Percentiles rank a stretch among this genome's conserved stretches.
Conservation (phyloP, 352 stramenopile species). For the Phytopythium ostracodes region DNA sequence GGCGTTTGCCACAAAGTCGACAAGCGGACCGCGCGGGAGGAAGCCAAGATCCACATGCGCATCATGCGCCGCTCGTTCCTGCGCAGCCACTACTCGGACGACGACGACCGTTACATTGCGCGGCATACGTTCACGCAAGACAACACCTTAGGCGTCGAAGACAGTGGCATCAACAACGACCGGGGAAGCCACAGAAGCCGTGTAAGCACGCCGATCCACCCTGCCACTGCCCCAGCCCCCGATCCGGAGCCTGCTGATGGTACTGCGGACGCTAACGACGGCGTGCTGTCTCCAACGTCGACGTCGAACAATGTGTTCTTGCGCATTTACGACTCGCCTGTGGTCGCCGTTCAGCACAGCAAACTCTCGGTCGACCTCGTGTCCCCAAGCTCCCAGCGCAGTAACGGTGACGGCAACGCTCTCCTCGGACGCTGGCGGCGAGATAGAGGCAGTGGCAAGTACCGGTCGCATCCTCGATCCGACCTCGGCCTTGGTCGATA, state of each 20-base stretch:
- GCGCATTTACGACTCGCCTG: slow-evolving; percentile 66
- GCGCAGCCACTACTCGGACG: slow-evolving; percentile 55
- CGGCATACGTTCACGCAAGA: neutral
- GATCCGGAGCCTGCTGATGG: neutral
- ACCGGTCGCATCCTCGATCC: neutral
- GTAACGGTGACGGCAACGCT: neutral
- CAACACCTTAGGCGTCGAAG: neutral
- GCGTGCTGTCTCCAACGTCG: slow-evolving; percentile 15
- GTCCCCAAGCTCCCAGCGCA: slow-evolving; percentile 2
- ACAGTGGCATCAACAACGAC: neutral
- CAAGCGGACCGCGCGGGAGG: slow-evolving; percentile 25
- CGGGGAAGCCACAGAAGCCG: neutral
- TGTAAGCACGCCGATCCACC: neutral
- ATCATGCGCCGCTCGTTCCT: slow-evolving; percentile 71
- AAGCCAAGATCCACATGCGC: slow-evolving; percentile 68
- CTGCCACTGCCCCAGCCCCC: neutral
- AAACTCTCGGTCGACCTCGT: slow-evolving; percentile 9
- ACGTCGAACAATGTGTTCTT: slow-evolving; percentile 55
- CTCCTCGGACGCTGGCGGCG: neutral
- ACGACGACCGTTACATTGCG: slow-evolving; percentile 12
- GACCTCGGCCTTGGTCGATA: neutral
- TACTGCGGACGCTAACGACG: neutral
- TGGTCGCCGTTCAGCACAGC: slow-evolving; percentile 27
- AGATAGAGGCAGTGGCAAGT: neutral
- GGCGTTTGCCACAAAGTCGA: neutral